Evolutionary conservation across 768 basidiomycete species (phyloP).

Genomic region (Suillus subalutaceus): DNA sequence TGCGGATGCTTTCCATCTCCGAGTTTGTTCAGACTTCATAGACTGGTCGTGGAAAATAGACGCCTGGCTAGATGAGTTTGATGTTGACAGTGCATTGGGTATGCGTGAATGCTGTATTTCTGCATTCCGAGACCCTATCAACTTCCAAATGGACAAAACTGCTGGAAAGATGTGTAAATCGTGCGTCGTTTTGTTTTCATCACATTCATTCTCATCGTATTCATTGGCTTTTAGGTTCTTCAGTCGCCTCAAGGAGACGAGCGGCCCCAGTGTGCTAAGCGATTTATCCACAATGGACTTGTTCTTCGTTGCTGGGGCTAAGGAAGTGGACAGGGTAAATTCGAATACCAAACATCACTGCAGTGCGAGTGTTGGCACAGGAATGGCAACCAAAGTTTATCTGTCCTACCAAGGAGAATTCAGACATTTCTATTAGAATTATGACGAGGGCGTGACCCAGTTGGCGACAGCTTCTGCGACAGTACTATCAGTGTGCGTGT

Average conservation of each 20-base stretch:
- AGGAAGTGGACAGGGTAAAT: too few relatives aligned
- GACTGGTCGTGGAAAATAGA: slow-evolving; percentile 45
- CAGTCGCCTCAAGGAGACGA: slow-evolving; percentile 37
- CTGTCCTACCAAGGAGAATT: too few relatives aligned
- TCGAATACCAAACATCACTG: too few relatives aligned
- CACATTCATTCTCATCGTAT: neutral
- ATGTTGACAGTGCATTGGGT: slow-evolving; percentile 29
- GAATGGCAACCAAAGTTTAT: too few relatives aligned
- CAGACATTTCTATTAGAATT: too few relatives aligned
- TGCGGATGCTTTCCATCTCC: slow-evolving; percentile 56
- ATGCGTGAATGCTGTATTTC: slow-evolving; percentile 32
- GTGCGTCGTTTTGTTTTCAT: slow-evolving; percentile 24
- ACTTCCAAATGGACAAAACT: slow-evolving; percentile 19
- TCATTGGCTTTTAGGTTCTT: slow-evolving; percentile 35
- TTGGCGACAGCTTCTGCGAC: too few relatives aligned
- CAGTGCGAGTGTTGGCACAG: too few relatives aligned
- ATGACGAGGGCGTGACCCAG: too few relatives aligned
- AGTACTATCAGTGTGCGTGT: too few relatives aligned
- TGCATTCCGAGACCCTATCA: slow-evolving; percentile 32
- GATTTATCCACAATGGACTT: too few relatives aligned
- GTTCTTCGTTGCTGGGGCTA: slow-evolving; percentile 4
- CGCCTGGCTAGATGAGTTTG: slow-evolving; percentile 25
- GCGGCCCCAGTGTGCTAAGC: slow-evolving; percentile 22
- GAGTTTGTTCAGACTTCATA: slow-evolving; percentile 71
- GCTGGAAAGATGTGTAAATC: slow-evolving; percentile 34